Percentiles rank a stretch among this genome's conserved stretches.
These are phyloP conservation scores for Russula sp. DNA, from an alignment of 768 basidiomycete species.

Conservation along the genomic window DNA sequence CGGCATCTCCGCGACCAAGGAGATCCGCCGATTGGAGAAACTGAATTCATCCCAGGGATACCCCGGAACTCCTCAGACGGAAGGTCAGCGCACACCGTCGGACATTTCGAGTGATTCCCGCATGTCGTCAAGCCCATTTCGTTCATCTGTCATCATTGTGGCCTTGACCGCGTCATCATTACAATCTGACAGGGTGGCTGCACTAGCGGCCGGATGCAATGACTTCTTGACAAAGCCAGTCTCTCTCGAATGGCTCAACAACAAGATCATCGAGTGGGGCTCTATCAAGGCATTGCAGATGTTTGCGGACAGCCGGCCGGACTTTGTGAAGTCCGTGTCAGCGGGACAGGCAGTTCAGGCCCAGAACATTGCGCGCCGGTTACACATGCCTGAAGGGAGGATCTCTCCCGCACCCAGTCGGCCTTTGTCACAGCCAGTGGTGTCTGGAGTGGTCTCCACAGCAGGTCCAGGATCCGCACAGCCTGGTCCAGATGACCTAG, in stretches of 20 bases:
- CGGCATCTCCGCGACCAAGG: conserved; percentile 95
- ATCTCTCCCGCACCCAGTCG: conserved; percentile 42
- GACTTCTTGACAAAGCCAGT: conserved; percentile 99
- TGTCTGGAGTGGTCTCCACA: conserved; percentile 13
- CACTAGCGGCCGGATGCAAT: conserved; percentile 98
- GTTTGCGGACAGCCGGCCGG: conserved; percentile 81
- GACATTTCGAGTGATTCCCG: conserved; percentile 50
- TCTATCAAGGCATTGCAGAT: conserved; percentile 92
- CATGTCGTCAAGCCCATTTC: conserved; percentile 62
- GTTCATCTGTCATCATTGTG: conserved; percentile 96
- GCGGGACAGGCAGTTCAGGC: conserved; percentile 49
- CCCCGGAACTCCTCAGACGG: conserved; percentile 63
- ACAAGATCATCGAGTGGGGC: conserved; percentile 99
- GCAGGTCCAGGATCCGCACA: neutral
- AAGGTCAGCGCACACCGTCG: conserved; percentile 53
- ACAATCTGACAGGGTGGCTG: conserved; percentile 92
- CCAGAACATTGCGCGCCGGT: conserved; percentile 45
- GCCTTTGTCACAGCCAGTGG: conserved; percentile 38
- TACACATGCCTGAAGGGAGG: conserved; percentile 51
- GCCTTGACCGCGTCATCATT: conserved; percentile 96
- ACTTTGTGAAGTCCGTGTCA: conserved; percentile 48
- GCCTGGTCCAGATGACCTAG: conserved; percentile 5
- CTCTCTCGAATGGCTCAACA: conserved; percentile 90
- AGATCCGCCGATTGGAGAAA: conserved; percentile 85
- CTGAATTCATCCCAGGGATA: conserved; percentile 60